These are phyloP conservation scores for Solanum hybrid DNA, from an alignment of 305 asterid genomes.

Conservation along the genomic window DNA sequence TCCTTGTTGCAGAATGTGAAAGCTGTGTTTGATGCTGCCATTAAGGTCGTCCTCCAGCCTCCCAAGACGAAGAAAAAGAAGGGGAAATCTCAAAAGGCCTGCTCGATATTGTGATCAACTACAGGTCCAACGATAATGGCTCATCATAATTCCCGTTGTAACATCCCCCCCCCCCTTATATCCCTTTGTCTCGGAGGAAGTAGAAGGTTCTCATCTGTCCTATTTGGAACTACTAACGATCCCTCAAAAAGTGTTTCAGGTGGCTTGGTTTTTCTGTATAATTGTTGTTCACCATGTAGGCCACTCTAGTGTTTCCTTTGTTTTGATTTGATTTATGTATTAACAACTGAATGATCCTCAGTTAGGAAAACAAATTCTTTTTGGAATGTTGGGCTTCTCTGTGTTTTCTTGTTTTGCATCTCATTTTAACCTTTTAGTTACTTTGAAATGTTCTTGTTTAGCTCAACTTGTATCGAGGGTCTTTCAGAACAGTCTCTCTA, in stretches of 20 bases:
- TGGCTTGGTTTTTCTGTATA: slow-evolving; percentile 30
- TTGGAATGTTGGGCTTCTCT: slow-evolving; percentile 26
- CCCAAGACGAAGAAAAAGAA: slow-evolving; percentile 13
- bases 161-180: not conserved
- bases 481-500: not conserved
- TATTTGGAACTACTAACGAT: slow-evolving; percentile 25
- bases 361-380: slow-evolving; percentile 17
- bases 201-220: slow-evolving; percentile 23
- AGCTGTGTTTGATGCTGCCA: slow-evolving; percentile 17
- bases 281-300: slow-evolving; percentile 29
- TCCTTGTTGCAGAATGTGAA: slow-evolving; percentile 14
- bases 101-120: slow-evolving; percentile 34
- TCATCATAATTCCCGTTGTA: slow-evolving; percentile 11
- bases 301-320: slow-evolving; percentile 42
- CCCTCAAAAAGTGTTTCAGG: slow-evolving; percentile 23
- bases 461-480: not conserved
- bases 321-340: slow-evolving; percentile 33
- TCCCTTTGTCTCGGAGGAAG: slow-evolving; percentile 29
- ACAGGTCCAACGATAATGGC: slow-evolving; percentile 11
- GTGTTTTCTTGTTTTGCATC: not conserved
- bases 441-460: not conserved
- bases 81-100: slow-evolving; percentile 20
- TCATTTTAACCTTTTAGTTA: not conserved
- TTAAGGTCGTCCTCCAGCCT: slow-evolving; percentile 19
- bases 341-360: slow-evolving; percentile 31